These are phyloP conservation scores for Biscutella auriculata DNA, from an alignment of 441 rosid genomes.

Conservation along the genomic window DNA sequence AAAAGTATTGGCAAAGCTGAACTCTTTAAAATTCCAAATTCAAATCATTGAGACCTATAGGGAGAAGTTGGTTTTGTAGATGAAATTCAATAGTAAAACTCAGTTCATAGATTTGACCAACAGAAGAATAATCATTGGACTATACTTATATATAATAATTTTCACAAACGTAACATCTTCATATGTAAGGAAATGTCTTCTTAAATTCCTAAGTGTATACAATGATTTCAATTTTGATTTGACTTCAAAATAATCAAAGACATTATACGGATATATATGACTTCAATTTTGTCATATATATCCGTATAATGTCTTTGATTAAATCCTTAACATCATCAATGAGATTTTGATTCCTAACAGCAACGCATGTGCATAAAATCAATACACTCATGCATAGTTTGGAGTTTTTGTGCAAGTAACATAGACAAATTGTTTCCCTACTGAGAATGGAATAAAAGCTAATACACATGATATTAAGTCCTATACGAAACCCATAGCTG, in stretches of 20 bases:
- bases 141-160: neutral
- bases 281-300: too few species aligned
- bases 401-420: neutral
- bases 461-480: too few species aligned
- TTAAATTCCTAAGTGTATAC: neutral
- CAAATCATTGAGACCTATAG: neutral
- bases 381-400: neutral
- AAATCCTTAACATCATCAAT: slow-evolving; percentile 2
- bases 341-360: slow-evolving; percentile 15
- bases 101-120: slow-evolving; percentile 6
- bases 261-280: too few species aligned
- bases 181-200: neutral
- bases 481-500: too few species aligned
- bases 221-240: slow-evolving; percentile 18
- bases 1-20: too few species aligned
- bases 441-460: too few species aligned
- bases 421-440: too few species aligned
- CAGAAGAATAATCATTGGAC: slow-evolving; percentile 7
- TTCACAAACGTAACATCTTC: slow-evolving; percentile 12
- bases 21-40: neutral
- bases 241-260: too few species aligned
- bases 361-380: slow-evolving; percentile 13
- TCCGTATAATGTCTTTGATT: neutral
- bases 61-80: neutral
- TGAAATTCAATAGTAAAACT: neutral